phyloP scores from a whole-genome alignment of 192 early-diverging fungal genomes.

The Backusella tuberculispora region DNA sequence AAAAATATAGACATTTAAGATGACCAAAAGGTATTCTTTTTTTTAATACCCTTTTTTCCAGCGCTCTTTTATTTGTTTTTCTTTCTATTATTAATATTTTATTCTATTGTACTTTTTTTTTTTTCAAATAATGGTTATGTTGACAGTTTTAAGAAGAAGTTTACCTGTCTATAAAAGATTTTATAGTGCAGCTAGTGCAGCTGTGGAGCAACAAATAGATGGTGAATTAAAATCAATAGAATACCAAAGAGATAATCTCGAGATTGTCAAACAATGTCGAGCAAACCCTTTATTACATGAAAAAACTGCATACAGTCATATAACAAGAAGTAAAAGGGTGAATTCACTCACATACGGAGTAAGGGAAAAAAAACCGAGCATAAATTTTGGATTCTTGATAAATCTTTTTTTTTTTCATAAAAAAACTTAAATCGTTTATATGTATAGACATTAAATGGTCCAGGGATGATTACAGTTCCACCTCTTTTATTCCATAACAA shows the following conservation, averaged over 20 bases:
- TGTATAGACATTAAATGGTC: constrained; percentile 49
- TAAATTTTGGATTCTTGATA: neutral
- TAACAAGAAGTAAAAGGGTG: constrained; percentile 13
- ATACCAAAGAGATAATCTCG: constrained; percentile 19
- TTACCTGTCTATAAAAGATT: neutral
- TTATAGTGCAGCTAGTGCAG: neutral
- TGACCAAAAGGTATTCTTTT: neutral
- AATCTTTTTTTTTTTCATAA: neutral
- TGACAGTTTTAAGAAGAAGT: neutral
- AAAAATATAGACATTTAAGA: neutral
- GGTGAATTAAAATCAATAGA: neutral
- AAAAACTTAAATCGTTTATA: neutral
- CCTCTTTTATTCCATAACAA: constrained; percentile 59
- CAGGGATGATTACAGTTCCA: constrained; percentile 51
- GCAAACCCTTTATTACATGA: constrained; percentile 21
- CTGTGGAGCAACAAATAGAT: neutral
- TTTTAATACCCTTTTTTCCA: neutral
- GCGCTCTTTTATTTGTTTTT: neutral
- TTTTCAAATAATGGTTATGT: neutral
- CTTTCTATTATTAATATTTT: neutral
- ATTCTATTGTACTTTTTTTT: neutral
- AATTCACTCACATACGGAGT: constrained; percentile 38
- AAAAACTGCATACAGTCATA: constrained; percentile 29
- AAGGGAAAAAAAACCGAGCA: neutral
- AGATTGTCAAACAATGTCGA: constrained; percentile 33